Evolutionary conservation across 1,284 basidiomycete genomes (phyloP).

Genomic region (Malassezia restricta): DNA sequence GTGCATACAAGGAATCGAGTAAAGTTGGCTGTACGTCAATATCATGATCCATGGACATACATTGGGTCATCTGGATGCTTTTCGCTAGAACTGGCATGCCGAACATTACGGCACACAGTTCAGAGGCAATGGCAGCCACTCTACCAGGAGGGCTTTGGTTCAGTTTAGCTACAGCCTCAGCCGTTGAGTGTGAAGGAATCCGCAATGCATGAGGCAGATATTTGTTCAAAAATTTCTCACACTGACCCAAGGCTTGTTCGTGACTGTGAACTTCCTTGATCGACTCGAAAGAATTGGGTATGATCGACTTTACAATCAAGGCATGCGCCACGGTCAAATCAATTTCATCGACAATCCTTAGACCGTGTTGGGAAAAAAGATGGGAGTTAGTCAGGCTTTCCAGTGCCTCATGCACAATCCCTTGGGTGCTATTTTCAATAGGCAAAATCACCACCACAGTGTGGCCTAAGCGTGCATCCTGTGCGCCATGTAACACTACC

Average conservation of each 20-base stretch:
- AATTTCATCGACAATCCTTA: slow-evolving; percentile 4
- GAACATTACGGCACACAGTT: slow-evolving; percentile 1
- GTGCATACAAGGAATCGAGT: slow-evolving; percentile 13
- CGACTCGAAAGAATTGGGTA: not conserved
- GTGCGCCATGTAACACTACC: not conserved
- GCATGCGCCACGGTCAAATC: slow-evolving; percentile 8
- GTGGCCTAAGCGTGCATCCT: not conserved
- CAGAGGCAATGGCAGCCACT: slow-evolving; percentile 8
- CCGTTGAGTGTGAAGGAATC: slow-evolving; percentile 3
- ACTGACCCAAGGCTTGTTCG: slow-evolving; percentile 13
- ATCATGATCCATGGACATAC: not conserved
- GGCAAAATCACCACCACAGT: slow-evolving; percentile 5
- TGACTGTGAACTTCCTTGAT: slow-evolving; percentile 13
- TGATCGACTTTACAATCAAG: not conserved
- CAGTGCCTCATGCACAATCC: slow-evolving; percentile 4
- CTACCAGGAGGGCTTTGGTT: not conserved
- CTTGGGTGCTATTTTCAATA: slow-evolving; percentile 2
- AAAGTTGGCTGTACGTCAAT: slow-evolving; percentile 6
- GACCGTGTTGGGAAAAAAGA: not conserved
- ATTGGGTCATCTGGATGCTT: slow-evolving; percentile 4
- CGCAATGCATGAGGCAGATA: not conserved
- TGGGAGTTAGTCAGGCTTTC: not conserved
- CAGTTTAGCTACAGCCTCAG: slow-evolving; percentile 5
- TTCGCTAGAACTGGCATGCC: not conserved
- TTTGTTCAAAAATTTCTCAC: slow-evolving; percentile 2